Evolutionary conservation across 495 filamentous ascomycete genomes (phyloP).

Genomic region (Staphylotrichum longicolle): DNA sequence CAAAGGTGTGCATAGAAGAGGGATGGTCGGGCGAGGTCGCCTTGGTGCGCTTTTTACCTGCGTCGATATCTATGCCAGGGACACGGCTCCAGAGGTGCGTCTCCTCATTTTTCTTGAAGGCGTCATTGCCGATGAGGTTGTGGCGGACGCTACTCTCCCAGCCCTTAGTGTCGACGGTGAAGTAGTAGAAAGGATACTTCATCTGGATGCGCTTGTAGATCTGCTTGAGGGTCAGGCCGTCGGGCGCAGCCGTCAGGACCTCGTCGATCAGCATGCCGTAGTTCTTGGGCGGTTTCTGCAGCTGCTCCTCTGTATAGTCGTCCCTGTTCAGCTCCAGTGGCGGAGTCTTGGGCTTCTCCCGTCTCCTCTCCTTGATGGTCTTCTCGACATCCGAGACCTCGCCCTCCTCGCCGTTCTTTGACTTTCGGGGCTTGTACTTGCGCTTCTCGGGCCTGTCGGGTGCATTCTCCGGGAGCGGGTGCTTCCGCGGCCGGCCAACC

Average conservation of each 20-base stretch:
- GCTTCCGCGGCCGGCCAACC: slow-evolving; percentile 56
- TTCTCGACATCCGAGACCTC: slow-evolving; percentile 47
- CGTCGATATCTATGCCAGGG: slow-evolving; percentile 50
- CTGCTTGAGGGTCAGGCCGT: slow-evolving; percentile 80
- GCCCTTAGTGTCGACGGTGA: slow-evolving; percentile 74
- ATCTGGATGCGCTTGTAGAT: slow-evolving; percentile 88
- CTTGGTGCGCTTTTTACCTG: slow-evolving; percentile 50
- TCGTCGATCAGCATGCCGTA: slow-evolving; percentile 92
- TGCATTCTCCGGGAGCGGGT: slow-evolving; percentile 54
- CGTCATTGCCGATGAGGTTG: slow-evolving; percentile 84
- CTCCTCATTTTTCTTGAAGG: slow-evolving; percentile 79
- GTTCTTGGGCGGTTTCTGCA: slow-evolving; percentile 79
- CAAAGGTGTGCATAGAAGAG: slow-evolving; percentile 27
- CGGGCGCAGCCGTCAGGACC: slow-evolving; percentile 70
- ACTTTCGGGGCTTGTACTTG: slow-evolving; percentile 76
- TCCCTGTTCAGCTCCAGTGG: slow-evolving; percentile 60
- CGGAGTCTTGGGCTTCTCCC: slow-evolving; percentile 61
- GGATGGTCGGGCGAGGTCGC: slow-evolving; percentile 46
- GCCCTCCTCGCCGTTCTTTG: slow-evolving; percentile 52
- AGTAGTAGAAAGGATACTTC: slow-evolving; percentile 88
- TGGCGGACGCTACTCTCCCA: slow-evolving; percentile 98
- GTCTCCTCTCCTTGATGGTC: slow-evolving; percentile 56
- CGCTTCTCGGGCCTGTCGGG: slow-evolving; percentile 64
- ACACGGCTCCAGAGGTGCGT: slow-evolving; percentile 51
- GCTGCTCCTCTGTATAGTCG: slow-evolving; percentile 78